Percentiles rank a stretch among this genome's conserved stretches.
phyloP scores from a whole-genome alignment of 192 early-diverging fungal species.

The Gonapodya sp. region DNA sequence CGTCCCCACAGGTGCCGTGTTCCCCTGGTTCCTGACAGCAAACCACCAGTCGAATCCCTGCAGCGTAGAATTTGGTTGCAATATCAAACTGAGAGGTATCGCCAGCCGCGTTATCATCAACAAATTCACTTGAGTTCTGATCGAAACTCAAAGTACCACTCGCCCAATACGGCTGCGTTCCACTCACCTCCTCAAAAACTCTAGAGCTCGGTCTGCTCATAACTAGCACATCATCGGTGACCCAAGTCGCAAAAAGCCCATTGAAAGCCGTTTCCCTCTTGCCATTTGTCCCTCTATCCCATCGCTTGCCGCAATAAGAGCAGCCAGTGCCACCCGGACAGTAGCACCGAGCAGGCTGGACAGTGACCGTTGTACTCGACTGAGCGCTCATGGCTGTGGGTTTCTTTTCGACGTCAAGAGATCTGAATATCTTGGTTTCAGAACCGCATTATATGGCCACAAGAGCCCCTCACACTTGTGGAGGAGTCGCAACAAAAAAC shows the following conservation, averaged over 20 bases:
- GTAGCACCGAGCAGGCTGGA: neutral
- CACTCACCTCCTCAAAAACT: neutral
- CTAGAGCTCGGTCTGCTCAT: neutral
- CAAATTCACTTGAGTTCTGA: too few relatives aligned
- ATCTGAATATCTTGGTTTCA: too few relatives aligned
- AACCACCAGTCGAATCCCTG: neutral
- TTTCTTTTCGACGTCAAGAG: too few relatives aligned
- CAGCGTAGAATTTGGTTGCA: neutral
- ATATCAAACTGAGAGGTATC: neutral
- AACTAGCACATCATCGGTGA: neutral
- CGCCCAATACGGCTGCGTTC: too few relatives aligned
- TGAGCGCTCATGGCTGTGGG: too few relatives aligned
- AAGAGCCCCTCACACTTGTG: too few relatives aligned
- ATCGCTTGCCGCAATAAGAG: neutral
- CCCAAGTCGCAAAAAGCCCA: neutral
- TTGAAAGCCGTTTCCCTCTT: neutral
- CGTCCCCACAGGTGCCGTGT: neutral
- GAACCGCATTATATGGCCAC: too few relatives aligned
- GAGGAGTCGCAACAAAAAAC: too few relatives aligned
- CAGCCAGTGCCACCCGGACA: neutral
- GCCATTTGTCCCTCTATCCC: neutral
- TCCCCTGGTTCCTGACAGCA: neutral
- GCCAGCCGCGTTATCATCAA: neutral
- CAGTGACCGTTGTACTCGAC: too few relatives aligned
- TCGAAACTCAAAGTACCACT: too few relatives aligned